phyloP scores from a whole-genome alignment of 176 grass and related monocot genomes.

The Saccharum officinarum region DNA sequence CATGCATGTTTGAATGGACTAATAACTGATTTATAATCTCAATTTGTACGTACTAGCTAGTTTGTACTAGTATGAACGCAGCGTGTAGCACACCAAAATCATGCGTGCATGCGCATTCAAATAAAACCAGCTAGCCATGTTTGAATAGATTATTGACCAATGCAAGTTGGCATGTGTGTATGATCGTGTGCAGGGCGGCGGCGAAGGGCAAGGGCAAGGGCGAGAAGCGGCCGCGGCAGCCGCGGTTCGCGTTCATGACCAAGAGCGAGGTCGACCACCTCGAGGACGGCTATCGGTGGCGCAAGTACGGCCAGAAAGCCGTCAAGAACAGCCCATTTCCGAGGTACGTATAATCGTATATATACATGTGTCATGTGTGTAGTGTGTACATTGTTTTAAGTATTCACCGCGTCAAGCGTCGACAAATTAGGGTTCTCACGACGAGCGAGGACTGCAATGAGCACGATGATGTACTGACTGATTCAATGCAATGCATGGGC shows the following conservation, averaged over 20 bases:
- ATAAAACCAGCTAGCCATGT: neutral
- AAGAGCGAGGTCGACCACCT: conserved; percentile 99
- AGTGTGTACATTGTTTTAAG: too few relatives aligned
- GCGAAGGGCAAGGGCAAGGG: conserved; percentile 51
- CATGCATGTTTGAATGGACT: conserved; percentile 47
- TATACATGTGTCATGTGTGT: too few relatives aligned
- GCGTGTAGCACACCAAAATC: neutral
- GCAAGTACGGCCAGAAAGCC: conserved; percentile 99
- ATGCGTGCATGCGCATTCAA: neutral
- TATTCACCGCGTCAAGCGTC: too few relatives aligned
- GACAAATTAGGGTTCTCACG: conserved; percentile 1
- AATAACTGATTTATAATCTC: too few relatives aligned
- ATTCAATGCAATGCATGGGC: neutral
- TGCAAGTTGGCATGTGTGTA: neutral
- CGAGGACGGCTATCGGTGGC: conserved; percentile 96
- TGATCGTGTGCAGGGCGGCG: neutral
- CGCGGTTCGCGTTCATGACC: conserved; percentile 92
- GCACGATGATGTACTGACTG: too few relatives aligned
- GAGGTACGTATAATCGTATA: conserved; percentile 40
- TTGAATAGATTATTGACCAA: neutral
- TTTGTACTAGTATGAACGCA: conserved; percentile 25
- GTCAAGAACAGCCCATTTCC: conserved; percentile 99
- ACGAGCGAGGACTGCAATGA: neutral
- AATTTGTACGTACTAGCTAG: neutral
- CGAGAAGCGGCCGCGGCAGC: conserved; percentile 82